Base-by-base conservation (phyloP, 345 rosid species). In the Hibiscus mutabilis region DNA sequence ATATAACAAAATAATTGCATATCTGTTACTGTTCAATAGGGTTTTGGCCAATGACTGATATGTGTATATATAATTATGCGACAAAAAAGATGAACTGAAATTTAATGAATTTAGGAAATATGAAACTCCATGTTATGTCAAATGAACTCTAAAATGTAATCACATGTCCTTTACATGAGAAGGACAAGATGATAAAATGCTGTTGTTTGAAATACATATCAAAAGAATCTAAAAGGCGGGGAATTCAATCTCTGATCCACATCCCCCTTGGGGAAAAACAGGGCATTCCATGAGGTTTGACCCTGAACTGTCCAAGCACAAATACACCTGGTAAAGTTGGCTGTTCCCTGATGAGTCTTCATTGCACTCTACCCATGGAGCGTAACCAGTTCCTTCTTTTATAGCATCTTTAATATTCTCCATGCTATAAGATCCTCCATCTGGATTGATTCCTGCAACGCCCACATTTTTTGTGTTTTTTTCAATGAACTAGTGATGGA, bases 281-380 rank as follows among this genome's bases (percentile, higher is more conserved):
- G 98, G 95, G 12, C 98, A 94, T 22, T 88, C 83, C 6, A 89
- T 84, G 53, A 91, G 79, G 14, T 84, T 51, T 0, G 92, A 84
- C 35, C 77, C 98, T 52, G 96, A 74, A 18, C 76, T 76, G 78
- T 94, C 93, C 6, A 91, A 93, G 63, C 99, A 95, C 24, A 89
- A n/a, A 53, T 90, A 95, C 42, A 95, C 75, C 82, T 91, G 97
- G 83, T 89, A 91, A 44, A 95, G 84, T 73, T 95, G 99, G 52
- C 82, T 87, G 73, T 84, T 89, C 0, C 92, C 88, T 2, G 97
- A 84, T 6, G 60, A 66, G 73, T 81, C 96, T 18, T 59, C 35
- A 71, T 89, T 95, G 84, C 99, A 95, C 52, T 92, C 81, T 13
- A 95, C 74, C 85, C 86, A 89, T 47, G 99, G 97, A 62, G 83